Conservation (phyloP, 768 basidiomycete genomes). For the Suillus variegatus region DNA sequence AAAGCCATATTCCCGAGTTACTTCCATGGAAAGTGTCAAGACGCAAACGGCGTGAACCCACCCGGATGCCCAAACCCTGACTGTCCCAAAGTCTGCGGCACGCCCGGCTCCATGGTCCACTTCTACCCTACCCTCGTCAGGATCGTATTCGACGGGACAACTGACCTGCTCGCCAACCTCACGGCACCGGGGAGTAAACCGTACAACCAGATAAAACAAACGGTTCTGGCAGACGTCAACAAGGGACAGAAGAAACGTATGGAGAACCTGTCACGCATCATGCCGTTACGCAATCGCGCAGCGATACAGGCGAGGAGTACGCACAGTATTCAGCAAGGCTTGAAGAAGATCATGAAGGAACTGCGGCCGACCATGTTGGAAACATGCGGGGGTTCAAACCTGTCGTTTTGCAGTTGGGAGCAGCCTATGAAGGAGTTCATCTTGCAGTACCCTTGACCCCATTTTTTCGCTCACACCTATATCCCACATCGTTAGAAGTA, state of each 20-base stretch:
- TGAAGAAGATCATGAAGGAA: conserved; percentile 36
- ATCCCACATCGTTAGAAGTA: background rate
- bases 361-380: conserved; percentile 33
- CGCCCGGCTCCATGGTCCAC: conserved; percentile 78
- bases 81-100: conserved; percentile 78
- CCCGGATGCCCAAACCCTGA: conserved; percentile 77
- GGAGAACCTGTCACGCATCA: conserved; percentile 12
- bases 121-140: conserved; percentile 52
- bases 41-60: conserved; percentile 54
- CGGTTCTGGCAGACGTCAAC: conserved; percentile 39
- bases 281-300: conserved; percentile 2
- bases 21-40: conserved; percentile 78
- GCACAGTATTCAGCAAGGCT: conserved; percentile 20
- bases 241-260: conserved; percentile 13
- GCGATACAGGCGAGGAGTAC: conserved; percentile 21
- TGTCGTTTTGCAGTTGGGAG: conserved; percentile 63
- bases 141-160: conserved; percentile 51
- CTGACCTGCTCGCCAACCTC: conserved; percentile 34
- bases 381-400: conserved; percentile 48
- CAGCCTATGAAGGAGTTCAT: conserved; percentile 60
- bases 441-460: conserved; percentile 56
- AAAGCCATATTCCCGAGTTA: conserved; percentile 64
- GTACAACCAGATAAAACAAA: conserved; percentile 44
- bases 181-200: conserved; percentile 39
- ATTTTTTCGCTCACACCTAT: background rate